These are phyloP conservation scores for Paxillus involutus DNA, from an alignment of 768 basidiomycete genomes.

Conservation along the genomic window DNA sequence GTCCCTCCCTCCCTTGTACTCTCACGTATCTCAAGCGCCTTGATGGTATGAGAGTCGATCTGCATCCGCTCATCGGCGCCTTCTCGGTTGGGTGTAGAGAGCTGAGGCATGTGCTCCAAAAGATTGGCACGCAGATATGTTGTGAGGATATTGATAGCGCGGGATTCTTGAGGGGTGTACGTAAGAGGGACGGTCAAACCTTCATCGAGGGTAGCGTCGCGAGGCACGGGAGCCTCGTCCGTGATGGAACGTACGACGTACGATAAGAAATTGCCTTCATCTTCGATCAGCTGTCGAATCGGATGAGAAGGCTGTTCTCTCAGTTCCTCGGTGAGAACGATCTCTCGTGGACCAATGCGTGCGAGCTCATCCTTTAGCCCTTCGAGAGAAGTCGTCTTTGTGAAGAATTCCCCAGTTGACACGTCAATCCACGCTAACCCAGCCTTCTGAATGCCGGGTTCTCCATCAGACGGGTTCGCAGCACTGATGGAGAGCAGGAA, in stretches of 20 bases:
- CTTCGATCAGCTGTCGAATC: slow-evolving; percentile 46
- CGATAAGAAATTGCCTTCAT: slow-evolving; percentile 57
- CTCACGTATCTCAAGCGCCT: slow-evolving; percentile 84
- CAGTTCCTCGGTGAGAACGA: slow-evolving; percentile 59
- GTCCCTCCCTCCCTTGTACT: slow-evolving; percentile 68
- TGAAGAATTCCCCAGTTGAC: slow-evolving; percentile 92
- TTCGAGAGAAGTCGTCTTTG: slow-evolving; percentile 54
- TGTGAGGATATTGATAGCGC: slow-evolving; percentile 63
- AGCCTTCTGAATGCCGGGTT: slow-evolving; percentile 21
- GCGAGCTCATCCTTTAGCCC: slow-evolving; percentile 78
- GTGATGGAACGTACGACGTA: slow-evolving; percentile 31
- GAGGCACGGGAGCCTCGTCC: not conserved
- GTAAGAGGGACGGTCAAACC: slow-evolving; percentile 6
- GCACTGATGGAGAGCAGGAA: slow-evolving; percentile 73
- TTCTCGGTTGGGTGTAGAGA: slow-evolving; percentile 60
- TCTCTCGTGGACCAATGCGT: slow-evolving; percentile 78
- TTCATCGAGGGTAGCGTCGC: slow-evolving; percentile 1
- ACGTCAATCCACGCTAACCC: slow-evolving; percentile 95
- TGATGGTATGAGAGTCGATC: slow-evolving; percentile 86
- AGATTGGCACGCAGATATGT: slow-evolving; percentile 65
- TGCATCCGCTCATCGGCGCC: slow-evolving; percentile 65
- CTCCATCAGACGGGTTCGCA: slow-evolving; percentile 7
- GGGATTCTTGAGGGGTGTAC: slow-evolving; percentile 44
- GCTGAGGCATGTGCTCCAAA: slow-evolving; percentile 73
- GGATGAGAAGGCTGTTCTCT: slow-evolving; percentile 41